Conservation (phyloP, 1,284 basidiomycete species). For the Hymenochaete sp. region DNA sequence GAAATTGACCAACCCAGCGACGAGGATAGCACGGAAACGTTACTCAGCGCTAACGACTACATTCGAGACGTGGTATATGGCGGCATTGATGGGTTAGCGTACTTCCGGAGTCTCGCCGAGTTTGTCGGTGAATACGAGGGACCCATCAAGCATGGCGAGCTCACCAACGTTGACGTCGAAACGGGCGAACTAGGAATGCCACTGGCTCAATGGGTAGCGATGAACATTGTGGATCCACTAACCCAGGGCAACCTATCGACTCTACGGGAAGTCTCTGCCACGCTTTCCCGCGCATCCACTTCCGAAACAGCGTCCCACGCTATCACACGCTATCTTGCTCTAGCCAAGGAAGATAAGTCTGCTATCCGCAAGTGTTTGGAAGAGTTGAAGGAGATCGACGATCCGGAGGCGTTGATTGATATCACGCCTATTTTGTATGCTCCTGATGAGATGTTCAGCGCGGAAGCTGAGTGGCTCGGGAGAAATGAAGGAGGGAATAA, state of each 20-base stretch:
- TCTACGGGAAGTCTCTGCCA: conserved; percentile 25
- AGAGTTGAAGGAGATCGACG: conserved; percentile 33
- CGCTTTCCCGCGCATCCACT: conserved; percentile 11
- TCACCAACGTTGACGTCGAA: background rate
- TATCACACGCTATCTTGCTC: conserved; percentile 17
- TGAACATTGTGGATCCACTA: conserved; percentile 49
- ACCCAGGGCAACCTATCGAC: conserved; percentile 46
- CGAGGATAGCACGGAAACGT: conserved; percentile 18
- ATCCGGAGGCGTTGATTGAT: conserved; percentile 45
- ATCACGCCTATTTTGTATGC: conserved; percentile 53
- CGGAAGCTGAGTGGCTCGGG: conserved; percentile 52
- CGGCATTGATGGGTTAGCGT: conserved; percentile 62
- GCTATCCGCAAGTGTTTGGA: conserved; percentile 36
- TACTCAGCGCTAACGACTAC: conserved; percentile 60
- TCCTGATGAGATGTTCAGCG: conserved; percentile 55
- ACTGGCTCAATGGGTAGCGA: conserved; percentile 48
- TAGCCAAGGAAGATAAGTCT: conserved; percentile 28
- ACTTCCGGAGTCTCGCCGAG: conserved; percentile 63
- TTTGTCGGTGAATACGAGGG: conserved; percentile 36
- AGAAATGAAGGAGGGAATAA: no score
- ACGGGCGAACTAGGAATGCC: conserved; percentile 32
- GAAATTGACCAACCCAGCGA: conserved; percentile 13
- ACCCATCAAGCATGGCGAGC: conserved; percentile 12
- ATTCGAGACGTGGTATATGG: conserved; percentile 66
- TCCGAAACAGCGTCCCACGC: conserved; percentile 15